Evolutionary conservation across 2,329 filamentous ascomycete species (phyloP), one percentile per base, ranked within the genome.

Genomic region (Colletotrichum sp.): DNA sequence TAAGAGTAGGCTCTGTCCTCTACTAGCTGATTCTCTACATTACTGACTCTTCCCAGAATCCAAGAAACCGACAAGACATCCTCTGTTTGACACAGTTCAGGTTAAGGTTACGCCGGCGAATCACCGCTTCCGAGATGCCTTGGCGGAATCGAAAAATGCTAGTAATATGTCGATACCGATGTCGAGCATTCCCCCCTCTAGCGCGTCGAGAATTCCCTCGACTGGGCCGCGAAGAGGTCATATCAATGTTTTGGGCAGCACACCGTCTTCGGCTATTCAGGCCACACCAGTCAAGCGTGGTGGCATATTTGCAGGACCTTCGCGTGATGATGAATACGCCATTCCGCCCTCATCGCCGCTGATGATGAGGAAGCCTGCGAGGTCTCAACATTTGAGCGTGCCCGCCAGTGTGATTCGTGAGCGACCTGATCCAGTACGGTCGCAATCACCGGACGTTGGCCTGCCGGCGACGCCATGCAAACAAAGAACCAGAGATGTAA

Each of bases 21-120:
- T 18, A 5, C 48, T 25, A 18, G 28, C 34, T 28, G 12, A 27
- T 22, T 36, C 16, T 18, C 4, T 27, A 34, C 32, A n/a, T n/a
- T 13, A 78, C 56, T 71, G 32, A 56, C 60, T 68, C 36, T 32
- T 16, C 22, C 10, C 71, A 91, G 90, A 91, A 84, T 84, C 86
- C 4, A 91, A 87, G 80, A 93, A 90, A 78, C 88, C 88, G 8
- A 83, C 80, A 15, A 86, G 87, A 66, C 81, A 82, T 71, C 80
- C 82, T 16, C 79, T 81, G 8, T 82, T 82, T 32, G 82, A 86
- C 10, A 82, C 84, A 16, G 81, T 91, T 27, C 85, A 87, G 68
- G 87, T 92, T 68, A 91, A 92, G 80, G 91, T 90, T 6, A 92
- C 91, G 1, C 91, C 91, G 2, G 86, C 87, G 34, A 90, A 88